A percentile compares a stretch with the other conserved stretches of the same genome.
phyloP scores from a whole-genome alignment of 2,329 filamentous ascomycete species.

The Fusarium sp. region DNA sequence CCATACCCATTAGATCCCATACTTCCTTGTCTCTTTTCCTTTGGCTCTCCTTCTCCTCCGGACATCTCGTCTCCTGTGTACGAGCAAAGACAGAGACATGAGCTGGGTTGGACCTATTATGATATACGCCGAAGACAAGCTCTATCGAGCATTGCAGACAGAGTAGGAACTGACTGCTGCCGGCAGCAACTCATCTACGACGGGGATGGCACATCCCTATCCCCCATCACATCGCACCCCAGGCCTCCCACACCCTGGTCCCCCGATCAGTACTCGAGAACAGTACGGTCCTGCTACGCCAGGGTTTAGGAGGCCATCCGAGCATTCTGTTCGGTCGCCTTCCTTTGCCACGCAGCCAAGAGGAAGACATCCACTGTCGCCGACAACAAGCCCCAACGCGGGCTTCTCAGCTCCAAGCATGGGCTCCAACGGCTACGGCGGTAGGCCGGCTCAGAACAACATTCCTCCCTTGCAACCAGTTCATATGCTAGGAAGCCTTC shows the following conservation, averaged over 20 bases:
- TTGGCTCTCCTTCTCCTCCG: not conserved
- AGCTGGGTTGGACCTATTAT: constrained; percentile 8
- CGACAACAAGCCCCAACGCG: constrained; percentile 59
- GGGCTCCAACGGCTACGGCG: constrained; percentile 54
- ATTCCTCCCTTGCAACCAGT: constrained; percentile 63
- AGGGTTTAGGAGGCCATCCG: constrained; percentile 57
- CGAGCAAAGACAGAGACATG: not conserved
- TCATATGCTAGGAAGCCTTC: constrained; percentile 65
- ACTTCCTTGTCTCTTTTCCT: not conserved
- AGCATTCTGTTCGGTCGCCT: constrained; percentile 61
- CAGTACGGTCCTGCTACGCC: constrained; percentile 62
- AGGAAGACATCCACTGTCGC: constrained; percentile 62
- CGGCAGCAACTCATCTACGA: constrained; percentile 58
- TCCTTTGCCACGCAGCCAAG: constrained; percentile 55
- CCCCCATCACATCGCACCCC: constrained; percentile 52
- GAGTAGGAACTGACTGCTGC: constrained; percentile 33
- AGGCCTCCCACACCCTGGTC: constrained; percentile 60
- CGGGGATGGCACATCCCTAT: constrained; percentile 67
- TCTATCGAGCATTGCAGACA: constrained; percentile 2
- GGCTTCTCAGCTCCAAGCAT: constrained; percentile 59
- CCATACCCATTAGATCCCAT: not conserved
- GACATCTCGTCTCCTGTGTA: not conserved
- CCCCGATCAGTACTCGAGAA: constrained; percentile 60
- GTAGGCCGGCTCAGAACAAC: constrained; percentile 43
- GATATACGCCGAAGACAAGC: not conserved